Evolutionary conservation across 768 basidiomycete genomes (phyloP), one percentile per base, ranked within the genome.

Genomic region (Jaapia argillacea): DNA sequence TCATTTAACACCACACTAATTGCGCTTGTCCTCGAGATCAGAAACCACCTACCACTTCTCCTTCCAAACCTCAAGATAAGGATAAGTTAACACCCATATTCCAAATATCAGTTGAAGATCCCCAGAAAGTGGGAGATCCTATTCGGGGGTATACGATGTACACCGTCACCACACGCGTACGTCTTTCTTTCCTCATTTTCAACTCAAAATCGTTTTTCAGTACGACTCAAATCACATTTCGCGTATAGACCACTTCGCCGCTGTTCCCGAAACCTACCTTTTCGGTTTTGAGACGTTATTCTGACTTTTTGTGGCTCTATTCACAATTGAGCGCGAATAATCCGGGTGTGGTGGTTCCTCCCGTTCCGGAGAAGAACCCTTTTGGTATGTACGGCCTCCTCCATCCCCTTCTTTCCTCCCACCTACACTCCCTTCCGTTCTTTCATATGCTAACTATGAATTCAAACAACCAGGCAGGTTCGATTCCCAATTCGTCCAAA

Each of bases 231-330:
- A 12, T 6, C 22, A 24, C 7, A 22, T 10, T 28, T 6, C 26
- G 6, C 3, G n/a, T n/a, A n/a, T 51, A 89, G 84, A 96, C 92
- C 0, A 88, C 83, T 5, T 93, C 90, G 3, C 81, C 87, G 0
- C 64, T 82, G 21, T 98, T 75, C 64, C 76, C 80, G 50, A 89
- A 87, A 67, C 75, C 81, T 1, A 67, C 79, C 1, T 94, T 96
- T 60, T 93, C 92, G 2, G 96, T 97, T 41, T 78, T 99, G 1
- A 77, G 96, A n/a, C 81, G 96, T 24, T 99, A 96, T 62, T 91
- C 89, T 4, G 94, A 99, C 62, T 99, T 98, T 55, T 74, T 97
- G 16, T 98, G 96, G 96, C 63, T 99, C 1, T 96, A 88, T 60
- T 90, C 92, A 54, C 79, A 84, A 0, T 73, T 99, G 2, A 82